A percentile compares a stretch with the other conserved stretches of the same genome.
Conservation (phyloP, 2,329 filamentous ascomycete genomes). For the Fusarium humuli region DNA sequence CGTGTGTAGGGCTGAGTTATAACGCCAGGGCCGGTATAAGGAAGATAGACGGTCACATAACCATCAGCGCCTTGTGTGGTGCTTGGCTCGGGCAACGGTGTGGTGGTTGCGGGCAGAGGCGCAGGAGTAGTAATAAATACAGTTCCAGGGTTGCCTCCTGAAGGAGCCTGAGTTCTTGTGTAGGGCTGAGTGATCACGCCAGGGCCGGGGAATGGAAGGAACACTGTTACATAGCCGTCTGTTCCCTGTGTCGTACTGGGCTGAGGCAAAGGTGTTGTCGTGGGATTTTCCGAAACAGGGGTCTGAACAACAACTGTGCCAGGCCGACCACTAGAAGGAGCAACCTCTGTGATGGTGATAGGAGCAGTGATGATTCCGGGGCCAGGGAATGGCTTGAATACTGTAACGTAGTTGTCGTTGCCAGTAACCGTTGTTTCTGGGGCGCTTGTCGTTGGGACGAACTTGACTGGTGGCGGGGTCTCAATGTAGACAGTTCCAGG, state of each 20-base stretch:
- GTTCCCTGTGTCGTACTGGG: slow-evolving; percentile 13
- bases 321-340: slow-evolving; percentile 20
- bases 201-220: slow-evolving; percentile 16
- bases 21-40: slow-evolving; percentile 23
- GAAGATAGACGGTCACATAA: slow-evolving; percentile 26
- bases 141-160: slow-evolving; percentile 23
- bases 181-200: slow-evolving; percentile 14
- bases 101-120: slow-evolving; percentile 1
- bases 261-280: background rate
- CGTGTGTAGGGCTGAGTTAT: slow-evolving; percentile 24
- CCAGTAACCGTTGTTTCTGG: slow-evolving; percentile 19
- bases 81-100: slow-evolving; percentile 6
- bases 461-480: slow-evolving; percentile 24
- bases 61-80: slow-evolving; percentile 16
- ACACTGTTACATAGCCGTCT: slow-evolving; percentile 15
- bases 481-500: slow-evolving; percentile 34
- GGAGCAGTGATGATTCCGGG: slow-evolving; percentile 33
- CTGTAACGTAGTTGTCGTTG: slow-evolving; percentile 26
- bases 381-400: slow-evolving; percentile 30
- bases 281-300: background rate
- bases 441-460: slow-evolving; percentile 10
- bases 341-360: slow-evolving; percentile 19
- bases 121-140: slow-evolving; percentile 20
- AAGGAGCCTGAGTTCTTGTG: slow-evolving; percentile 17
- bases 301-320: slow-evolving; percentile 32